Evolutionary conservation across 257 asterid genomes (phyloP).

Genomic region (Jasminum sambac): DNA sequence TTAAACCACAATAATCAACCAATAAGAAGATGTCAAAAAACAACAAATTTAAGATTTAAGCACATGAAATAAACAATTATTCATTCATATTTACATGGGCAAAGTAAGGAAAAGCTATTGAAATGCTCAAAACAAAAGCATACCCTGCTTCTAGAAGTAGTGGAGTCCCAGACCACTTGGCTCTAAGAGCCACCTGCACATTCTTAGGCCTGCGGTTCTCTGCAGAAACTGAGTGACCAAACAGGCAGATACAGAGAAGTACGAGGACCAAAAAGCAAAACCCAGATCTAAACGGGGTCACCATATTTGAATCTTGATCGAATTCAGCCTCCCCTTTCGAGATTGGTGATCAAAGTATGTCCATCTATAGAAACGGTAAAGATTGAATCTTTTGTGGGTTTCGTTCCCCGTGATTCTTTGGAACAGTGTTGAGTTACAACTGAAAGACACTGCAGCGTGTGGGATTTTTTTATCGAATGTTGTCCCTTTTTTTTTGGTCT

Average conservation of each 20-base stretch:
- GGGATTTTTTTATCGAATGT: background rate
- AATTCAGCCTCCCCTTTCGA: conserved; percentile 19
- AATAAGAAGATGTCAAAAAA: conserved; percentile 15
- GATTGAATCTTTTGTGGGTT: conserved; percentile 17
- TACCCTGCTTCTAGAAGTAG: conserved; percentile 96
- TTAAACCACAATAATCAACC: background rate
- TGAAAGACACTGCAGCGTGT: background rate
- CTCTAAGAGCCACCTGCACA: conserved; percentile 94
- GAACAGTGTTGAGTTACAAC: background rate
- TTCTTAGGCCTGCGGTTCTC: conserved; percentile 75
- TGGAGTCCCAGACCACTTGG: conserved; percentile 98
- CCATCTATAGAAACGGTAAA: conserved; percentile 31
- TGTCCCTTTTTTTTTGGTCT: background rate
- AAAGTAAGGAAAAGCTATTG: conserved; percentile 9
- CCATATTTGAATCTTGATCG: conserved; percentile 53
- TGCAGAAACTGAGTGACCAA: conserved; percentile 47
- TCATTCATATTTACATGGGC: background rate
- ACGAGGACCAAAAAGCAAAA: conserved; percentile 42
- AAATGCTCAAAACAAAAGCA: conserved; percentile 11
- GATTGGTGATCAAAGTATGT: conserved; percentile 31
- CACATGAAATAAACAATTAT: conserved; percentile 10
- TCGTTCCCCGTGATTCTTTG: conserved; percentile 6
- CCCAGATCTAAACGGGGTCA: conserved; percentile 63
- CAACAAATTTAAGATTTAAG: conserved; percentile 12
- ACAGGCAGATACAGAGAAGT: conserved; percentile 35